Conservation (phyloP, 768 basidiomycete species). For the Tephrocybe sp. region DNA sequence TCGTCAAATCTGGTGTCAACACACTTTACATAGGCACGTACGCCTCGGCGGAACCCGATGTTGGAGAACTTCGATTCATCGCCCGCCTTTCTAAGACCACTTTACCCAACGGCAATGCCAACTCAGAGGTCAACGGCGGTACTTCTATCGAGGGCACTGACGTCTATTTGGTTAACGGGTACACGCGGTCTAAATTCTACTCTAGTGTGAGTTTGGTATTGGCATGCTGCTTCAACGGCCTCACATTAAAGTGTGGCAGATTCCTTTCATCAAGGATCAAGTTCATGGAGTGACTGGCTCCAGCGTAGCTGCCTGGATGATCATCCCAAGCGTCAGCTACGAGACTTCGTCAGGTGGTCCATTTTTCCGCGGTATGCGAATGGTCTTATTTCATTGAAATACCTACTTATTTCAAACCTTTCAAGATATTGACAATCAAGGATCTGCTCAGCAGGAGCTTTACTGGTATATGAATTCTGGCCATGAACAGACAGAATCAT, state of each 20-base stretch:
- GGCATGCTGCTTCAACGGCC: too few species aligned
- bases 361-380: slow-evolving; percentile 41
- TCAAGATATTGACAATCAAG: slow-evolving; percentile 46
- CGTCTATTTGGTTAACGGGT: slow-evolving; percentile 40
- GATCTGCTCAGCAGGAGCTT: slow-evolving; percentile 42
- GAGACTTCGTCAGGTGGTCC: slow-evolving; percentile 47
- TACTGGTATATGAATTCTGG: slow-evolving; percentile 49
- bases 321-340: slow-evolving; percentile 42
- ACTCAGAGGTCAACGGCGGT: slow-evolving; percentile 38
- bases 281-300: slow-evolving; percentile 47
- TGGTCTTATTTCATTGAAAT: not conserved
- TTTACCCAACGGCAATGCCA: slow-evolving; percentile 35
- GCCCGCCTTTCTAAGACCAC: slow-evolving; percentile 40
- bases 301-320: slow-evolving; percentile 42
- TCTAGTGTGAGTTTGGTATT: slow-evolving; percentile 33
- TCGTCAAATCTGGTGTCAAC: slow-evolving; percentile 39
- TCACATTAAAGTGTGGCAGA: slow-evolving; percentile 19
- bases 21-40: slow-evolving; percentile 46
- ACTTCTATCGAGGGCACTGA: slow-evolving; percentile 46
- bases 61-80: slow-evolving; percentile 48
- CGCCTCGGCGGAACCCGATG: slow-evolving; percentile 41
- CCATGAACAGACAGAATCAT: slow-evolving; percentile 44
- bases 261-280: slow-evolving; percentile 49
- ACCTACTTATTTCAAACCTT: not conserved
- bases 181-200: slow-evolving; percentile 49